These are phyloP conservation scores for Hylodesmum podocarpum DNA, from an alignment of 306 rosid species.

Conservation along the genomic window DNA sequence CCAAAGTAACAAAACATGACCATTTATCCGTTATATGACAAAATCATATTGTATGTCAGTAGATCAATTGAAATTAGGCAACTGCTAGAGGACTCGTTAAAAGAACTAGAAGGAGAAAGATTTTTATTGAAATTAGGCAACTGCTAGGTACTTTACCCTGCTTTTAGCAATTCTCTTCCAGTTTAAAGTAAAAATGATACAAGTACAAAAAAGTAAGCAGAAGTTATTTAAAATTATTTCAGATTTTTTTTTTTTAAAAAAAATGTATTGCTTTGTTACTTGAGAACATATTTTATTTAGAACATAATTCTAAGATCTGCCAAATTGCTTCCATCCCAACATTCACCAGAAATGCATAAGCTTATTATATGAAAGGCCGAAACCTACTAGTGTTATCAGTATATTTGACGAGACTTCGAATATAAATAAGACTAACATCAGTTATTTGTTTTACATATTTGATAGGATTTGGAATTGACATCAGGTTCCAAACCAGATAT, in stretches of 20 bases:
- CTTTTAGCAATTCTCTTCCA: not conserved
- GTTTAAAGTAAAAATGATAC: not conserved
- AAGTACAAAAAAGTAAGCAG: not conserved
- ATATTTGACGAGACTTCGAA: slow-evolving; percentile 3
- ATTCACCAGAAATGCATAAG: not conserved
- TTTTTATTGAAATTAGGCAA: too few relatives aligned
- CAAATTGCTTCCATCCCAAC: not conserved
- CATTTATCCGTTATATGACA: too few relatives aligned
- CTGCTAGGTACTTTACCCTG: not conserved
- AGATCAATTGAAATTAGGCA: not conserved
- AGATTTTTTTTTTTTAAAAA: not conserved
- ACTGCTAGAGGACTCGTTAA: not conserved
- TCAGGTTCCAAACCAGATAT: slow-evolving; percentile 7
- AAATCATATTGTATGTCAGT: not conserved
- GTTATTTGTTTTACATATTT: not conserved
- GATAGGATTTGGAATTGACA: not conserved
- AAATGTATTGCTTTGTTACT: not conserved
- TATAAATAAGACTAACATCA: not conserved
- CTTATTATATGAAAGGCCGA: not conserved
- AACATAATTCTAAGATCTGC: not conserved
- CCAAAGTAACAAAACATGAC: too few relatives aligned
- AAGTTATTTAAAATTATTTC: not conserved
- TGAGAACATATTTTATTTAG: not conserved
- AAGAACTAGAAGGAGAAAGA: not conserved
- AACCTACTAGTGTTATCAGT: not conserved